phyloP scores from a whole-genome alignment of 2,329 filamentous ascomycete genomes.

The Aspergillus novofumigatus region DNA sequence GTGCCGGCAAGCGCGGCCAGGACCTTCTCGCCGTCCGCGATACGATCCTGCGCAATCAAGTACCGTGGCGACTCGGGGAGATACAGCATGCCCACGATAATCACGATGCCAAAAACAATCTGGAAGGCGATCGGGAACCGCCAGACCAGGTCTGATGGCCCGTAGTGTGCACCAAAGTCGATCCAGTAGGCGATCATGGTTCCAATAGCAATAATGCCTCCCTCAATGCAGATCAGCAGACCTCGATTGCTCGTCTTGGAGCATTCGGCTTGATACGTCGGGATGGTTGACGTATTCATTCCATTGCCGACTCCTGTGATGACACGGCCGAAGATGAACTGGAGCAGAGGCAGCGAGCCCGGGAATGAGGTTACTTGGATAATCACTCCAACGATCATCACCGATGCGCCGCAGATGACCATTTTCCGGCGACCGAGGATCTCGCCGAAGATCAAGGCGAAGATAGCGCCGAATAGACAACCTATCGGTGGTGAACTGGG shows the following conservation, averaged over 20 bases:
- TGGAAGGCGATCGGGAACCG: slow-evolving; percentile 54
- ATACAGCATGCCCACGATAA: slow-evolving; percentile 40
- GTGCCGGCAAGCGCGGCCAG: slow-evolving; percentile 48
- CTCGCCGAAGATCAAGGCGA: slow-evolving; percentile 34
- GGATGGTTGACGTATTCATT: slow-evolving; percentile 54
- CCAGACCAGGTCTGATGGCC: slow-evolving; percentile 39
- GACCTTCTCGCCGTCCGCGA: slow-evolving; percentile 47
- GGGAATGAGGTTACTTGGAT: slow-evolving; percentile 33
- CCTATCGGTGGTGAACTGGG: slow-evolving; percentile 8
- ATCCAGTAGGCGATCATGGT: slow-evolving; percentile 53
- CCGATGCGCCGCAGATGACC: slow-evolving; percentile 54
- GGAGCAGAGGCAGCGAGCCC: slow-evolving; percentile 37
- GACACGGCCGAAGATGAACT: slow-evolving; percentile 51
- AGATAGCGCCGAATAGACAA: slow-evolving; percentile 38
- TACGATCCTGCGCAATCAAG: slow-evolving; percentile 43
- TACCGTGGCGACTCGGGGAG: slow-evolving; percentile 46
- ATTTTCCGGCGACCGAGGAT: slow-evolving; percentile 40
- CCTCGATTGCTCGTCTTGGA: slow-evolving; percentile 55
- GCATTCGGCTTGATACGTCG: slow-evolving; percentile 53
- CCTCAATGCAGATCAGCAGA: slow-evolving; percentile 58
- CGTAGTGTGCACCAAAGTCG: slow-evolving; percentile 44
- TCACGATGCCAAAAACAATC: slow-evolving; percentile 46
- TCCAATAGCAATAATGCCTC: slow-evolving; percentile 49
- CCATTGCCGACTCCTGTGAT: slow-evolving; percentile 54
- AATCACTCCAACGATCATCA: slow-evolving; percentile 42